Conservation (phyloP, 2,329 filamentous ascomycete genomes). For the Venturiaceae sp. region DNA sequence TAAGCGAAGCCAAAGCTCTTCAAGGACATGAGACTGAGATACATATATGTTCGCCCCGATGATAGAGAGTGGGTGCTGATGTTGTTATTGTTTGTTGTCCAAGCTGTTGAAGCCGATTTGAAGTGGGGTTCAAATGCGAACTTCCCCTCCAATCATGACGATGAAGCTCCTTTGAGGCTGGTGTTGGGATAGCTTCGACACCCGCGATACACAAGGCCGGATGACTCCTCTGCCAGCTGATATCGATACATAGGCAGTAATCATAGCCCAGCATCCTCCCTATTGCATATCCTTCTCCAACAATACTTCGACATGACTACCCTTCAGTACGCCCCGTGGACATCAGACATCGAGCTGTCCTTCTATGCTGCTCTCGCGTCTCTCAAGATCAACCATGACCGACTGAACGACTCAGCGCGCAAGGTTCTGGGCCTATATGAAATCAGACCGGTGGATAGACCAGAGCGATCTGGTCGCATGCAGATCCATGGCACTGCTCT, state of each 20-base stretch:
- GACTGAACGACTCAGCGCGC: constrained; percentile 86
- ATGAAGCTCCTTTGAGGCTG: too few relatives aligned
- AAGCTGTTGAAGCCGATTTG: too few relatives aligned
- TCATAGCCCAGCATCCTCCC: too few relatives aligned
- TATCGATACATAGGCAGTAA: too few relatives aligned
- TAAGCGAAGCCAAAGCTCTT: too few relatives aligned
- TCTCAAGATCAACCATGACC: constrained; percentile 93
- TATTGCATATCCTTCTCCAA: neutral
- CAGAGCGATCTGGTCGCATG: constrained; percentile 74
- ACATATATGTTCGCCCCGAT: too few relatives aligned
- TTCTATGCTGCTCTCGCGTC: constrained; percentile 92
- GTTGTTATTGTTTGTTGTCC: too few relatives aligned
- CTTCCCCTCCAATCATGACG: too few relatives aligned
- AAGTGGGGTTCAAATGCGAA: too few relatives aligned
- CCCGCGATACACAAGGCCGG: neutral
- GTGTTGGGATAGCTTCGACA: too few relatives aligned
- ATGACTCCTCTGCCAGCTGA: neutral
- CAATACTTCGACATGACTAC: constrained; percentile 22
- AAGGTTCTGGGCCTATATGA: constrained; percentile 84
- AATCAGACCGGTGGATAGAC: constrained; percentile 59
- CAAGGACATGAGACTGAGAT: too few relatives aligned
- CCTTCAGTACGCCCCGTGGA: constrained; percentile 77
- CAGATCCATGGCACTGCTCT: constrained; percentile 83
- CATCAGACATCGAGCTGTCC: constrained; percentile 86
- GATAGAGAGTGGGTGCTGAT: too few relatives aligned